These are phyloP conservation scores for Rhodotorula sphaerocarpa DNA, from an alignment of 768 basidiomycete species.

Conservation along the genomic window DNA sequence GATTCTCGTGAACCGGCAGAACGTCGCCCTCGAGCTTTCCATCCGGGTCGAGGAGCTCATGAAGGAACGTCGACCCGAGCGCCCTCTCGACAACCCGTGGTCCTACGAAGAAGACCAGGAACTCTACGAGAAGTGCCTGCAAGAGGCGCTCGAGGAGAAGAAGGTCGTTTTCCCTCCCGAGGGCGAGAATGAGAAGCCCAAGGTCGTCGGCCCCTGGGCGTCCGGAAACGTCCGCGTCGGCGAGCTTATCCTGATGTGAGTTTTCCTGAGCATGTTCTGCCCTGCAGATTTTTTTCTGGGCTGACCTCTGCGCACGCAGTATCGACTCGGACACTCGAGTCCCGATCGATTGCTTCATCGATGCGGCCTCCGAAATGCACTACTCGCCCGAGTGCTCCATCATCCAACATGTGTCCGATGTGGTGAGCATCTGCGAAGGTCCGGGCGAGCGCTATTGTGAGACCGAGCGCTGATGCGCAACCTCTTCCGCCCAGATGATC, in stretches of 20 bases:
- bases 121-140: slow-evolving; percentile 53
- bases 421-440: slow-evolving; percentile 70
- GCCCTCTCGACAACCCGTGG: slow-evolving; percentile 49
- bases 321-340: slow-evolving; percentile 74
- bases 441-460: too few relatives aligned
- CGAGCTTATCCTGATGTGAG: slow-evolving; percentile 61
- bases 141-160: slow-evolving; percentile 59
- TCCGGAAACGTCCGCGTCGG: slow-evolving; percentile 63
- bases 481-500: slow-evolving; percentile 58
- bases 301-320: neutral
- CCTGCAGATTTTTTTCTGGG: too few relatives aligned
- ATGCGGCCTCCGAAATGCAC: slow-evolving; percentile 75
- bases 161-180: slow-evolving; percentile 51
- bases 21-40: slow-evolving; percentile 55
- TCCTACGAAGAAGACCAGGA: slow-evolving; percentile 60
- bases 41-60: slow-evolving; percentile 54
- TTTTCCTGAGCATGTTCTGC: neutral
- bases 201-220: slow-evolving; percentile 58
- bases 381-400: slow-evolving; percentile 77
- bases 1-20: slow-evolving; percentile 46
- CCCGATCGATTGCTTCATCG: slow-evolving; percentile 81
- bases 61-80: slow-evolving; percentile 45
- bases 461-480: too few relatives aligned
- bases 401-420: slow-evolving; percentile 83
- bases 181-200: slow-evolving; percentile 64